Conservation (phyloP, 306 rosid genomes). For the Senna tora region DNA sequence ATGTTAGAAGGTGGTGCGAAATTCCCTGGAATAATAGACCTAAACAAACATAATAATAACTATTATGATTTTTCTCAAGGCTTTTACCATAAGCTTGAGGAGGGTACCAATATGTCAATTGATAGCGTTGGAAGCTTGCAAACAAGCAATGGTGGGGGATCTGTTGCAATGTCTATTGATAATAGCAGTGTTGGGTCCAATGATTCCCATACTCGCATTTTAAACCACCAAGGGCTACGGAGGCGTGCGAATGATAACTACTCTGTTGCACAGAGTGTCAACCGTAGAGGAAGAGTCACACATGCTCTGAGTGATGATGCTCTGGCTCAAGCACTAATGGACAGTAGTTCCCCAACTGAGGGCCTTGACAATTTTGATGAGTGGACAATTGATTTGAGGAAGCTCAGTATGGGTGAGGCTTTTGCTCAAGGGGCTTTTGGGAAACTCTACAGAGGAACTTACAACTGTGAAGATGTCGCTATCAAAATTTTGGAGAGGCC, state of each 20-base stretch:
- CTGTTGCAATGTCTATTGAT: constrained; percentile 95
- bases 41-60: constrained; percentile 65
- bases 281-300: constrained; percentile 83
- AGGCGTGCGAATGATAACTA: constrained; percentile 80
- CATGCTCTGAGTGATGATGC: constrained; percentile 96
- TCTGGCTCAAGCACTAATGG: constrained; percentile 91
- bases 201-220: constrained; percentile 89
- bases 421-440: constrained; percentile 99
- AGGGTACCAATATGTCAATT: constrained; percentile 93
- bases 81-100: constrained; percentile 86
- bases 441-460: constrained; percentile 92
- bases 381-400: constrained; percentile 90
- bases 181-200: constrained; percentile 98
- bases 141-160: constrained; percentile 90
- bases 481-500: constrained; percentile 98
- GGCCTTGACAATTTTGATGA: constrained; percentile 88
- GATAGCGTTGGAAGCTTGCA: constrained; percentile 89
- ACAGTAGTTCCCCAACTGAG: constrained; percentile 68
- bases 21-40: constrained; percentile 74
- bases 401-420: constrained; percentile 95
- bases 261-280: constrained; percentile 79
- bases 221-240: constrained; percentile 84
- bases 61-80: constrained; percentile 88
- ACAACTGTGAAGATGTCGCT: constrained; percentile 93
- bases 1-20: constrained; percentile 92